Conservation (phyloP, 371 early-diverging fungal genomes). For the Zopfochytrium polystomum region DNA sequence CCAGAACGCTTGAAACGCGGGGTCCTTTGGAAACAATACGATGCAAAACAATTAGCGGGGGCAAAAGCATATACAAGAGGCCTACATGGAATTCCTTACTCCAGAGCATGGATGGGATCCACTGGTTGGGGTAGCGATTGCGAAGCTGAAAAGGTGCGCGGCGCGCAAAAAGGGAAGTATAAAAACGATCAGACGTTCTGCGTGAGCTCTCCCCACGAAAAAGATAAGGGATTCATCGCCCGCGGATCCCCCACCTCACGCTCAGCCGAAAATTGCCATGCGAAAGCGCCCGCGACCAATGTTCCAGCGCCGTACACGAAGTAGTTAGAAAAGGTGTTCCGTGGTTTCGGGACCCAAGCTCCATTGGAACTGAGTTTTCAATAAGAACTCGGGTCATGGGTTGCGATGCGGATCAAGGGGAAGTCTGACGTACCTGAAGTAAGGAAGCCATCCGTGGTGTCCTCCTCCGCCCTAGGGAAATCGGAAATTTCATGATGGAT, state of each 20-base stretch:
- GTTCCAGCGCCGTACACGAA: constrained; percentile 66
- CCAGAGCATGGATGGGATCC: constrained; percentile 86
- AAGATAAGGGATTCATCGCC: neutral
- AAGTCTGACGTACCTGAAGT: no score
- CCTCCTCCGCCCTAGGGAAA: no score
- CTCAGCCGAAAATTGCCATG: constrained; percentile 78
- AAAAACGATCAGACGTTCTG: neutral
- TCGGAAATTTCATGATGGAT: no score
- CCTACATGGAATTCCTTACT: constrained; percentile 67
- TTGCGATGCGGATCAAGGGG: no score
- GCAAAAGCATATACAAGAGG: neutral
- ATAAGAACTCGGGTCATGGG: no score
- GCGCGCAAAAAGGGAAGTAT: neutral
- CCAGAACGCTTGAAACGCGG: constrained; percentile 43
- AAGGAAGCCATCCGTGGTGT: no score
- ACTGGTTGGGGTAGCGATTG: constrained; percentile 62
- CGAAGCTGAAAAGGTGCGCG: constrained; percentile 8
- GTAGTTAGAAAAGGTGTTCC: constrained; percentile 77
- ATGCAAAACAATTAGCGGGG: neutral
- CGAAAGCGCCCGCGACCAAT: constrained; percentile 58
- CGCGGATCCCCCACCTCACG: constrained; percentile 60
- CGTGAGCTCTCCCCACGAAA: neutral
- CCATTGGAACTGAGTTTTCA: constrained; percentile 77
- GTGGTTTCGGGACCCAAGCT: constrained; percentile 88
- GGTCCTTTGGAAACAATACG: constrained; percentile 33